Evolutionary conservation across 345 rosid genomes (phyloP).

Genomic region (Salix exigua): DNA sequence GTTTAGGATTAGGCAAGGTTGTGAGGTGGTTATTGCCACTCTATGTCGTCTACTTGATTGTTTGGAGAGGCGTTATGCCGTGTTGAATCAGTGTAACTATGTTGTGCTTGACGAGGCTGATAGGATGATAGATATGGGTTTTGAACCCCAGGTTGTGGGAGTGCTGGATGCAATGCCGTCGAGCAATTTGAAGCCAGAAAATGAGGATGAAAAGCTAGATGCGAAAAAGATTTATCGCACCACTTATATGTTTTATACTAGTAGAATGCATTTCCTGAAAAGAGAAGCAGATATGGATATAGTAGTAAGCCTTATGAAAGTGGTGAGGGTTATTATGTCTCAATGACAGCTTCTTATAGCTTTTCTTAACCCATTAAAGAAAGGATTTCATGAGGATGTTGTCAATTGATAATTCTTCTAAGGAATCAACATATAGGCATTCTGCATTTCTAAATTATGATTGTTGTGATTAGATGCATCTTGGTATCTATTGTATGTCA

Average conservation of each 20-base stretch:
- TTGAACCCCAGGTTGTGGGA: slow-evolving; percentile 86
- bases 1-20: slow-evolving; percentile 82
- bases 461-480: too few relatives aligned
- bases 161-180: slow-evolving; percentile 96
- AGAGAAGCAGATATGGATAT: too few relatives aligned
- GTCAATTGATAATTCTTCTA: too few relatives aligned
- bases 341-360: too few relatives aligned
- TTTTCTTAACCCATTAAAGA: too few relatives aligned
- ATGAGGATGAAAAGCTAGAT: slow-evolving; percentile 96
- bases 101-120: slow-evolving; percentile 99
- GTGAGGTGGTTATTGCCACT: slow-evolving; percentile 88
- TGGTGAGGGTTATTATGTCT: too few relatives aligned
- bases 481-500: too few relatives aligned
- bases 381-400: too few relatives aligned
- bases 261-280: too few relatives aligned
- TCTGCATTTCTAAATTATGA: too few relatives aligned
- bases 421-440: too few relatives aligned
- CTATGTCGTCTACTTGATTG: slow-evolving; percentile 91
- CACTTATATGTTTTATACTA: slow-evolving; percentile 67
- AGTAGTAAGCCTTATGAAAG: too few relatives aligned
- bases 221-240: slow-evolving; percentile 87
- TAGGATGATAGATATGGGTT: slow-evolving; percentile 97
- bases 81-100: slow-evolving; percentile 85
- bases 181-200: slow-evolving; percentile 86
- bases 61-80: slow-evolving; percentile 85